Evolutionary conservation across 2,329 filamentous ascomycete species (phyloP).

Genomic region (Chrysoporthe cubensis): DNA sequence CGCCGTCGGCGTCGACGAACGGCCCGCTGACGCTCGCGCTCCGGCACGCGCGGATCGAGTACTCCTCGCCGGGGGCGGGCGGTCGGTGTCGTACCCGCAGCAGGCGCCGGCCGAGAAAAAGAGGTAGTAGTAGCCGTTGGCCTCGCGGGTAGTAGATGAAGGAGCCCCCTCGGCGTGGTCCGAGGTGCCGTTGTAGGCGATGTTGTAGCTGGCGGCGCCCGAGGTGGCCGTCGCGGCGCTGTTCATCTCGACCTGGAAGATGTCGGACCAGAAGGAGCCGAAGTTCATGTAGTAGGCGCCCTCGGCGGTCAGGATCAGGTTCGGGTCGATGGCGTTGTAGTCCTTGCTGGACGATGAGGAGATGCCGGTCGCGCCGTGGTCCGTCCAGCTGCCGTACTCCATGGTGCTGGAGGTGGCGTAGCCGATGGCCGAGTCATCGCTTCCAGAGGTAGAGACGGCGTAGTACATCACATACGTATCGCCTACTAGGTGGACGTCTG

Average conservation of each 20-base stretch:
- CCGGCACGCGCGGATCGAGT: constrained; percentile 69
- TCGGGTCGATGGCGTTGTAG: constrained; percentile 66
- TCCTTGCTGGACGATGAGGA: constrained; percentile 44
- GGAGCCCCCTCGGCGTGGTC: constrained; percentile 56
- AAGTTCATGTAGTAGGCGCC: constrained; percentile 59
- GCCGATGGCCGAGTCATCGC: constrained; percentile 66
- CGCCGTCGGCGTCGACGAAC: constrained; percentile 61
- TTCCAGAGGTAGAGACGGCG: constrained; percentile 63
- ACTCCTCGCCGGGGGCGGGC: constrained; percentile 63
- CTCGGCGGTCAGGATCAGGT: constrained; percentile 48
- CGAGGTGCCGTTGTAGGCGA: constrained; percentile 57
- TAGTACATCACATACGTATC: constrained; percentile 70
- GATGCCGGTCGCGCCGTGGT: constrained; percentile 60
- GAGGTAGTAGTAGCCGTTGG: constrained; percentile 62
- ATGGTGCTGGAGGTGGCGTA: constrained; percentile 50
- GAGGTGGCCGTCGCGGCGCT: constrained; percentile 37
- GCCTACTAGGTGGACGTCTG: constrained; percentile 63
- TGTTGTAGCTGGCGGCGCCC: constrained; percentile 41
- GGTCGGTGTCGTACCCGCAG: constrained; percentile 59
- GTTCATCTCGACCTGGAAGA: constrained; percentile 62
- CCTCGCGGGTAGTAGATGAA: constrained; percentile 56
- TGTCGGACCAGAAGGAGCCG: constrained; percentile 70
- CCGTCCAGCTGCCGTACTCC: constrained; percentile 62
- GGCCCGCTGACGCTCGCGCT: constrained; percentile 53
- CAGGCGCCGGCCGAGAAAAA: constrained; percentile 66